Evolutionary conservation across 371 early-diverging fungal genomes (phyloP).

Genomic region (Mortierella sp.): DNA sequence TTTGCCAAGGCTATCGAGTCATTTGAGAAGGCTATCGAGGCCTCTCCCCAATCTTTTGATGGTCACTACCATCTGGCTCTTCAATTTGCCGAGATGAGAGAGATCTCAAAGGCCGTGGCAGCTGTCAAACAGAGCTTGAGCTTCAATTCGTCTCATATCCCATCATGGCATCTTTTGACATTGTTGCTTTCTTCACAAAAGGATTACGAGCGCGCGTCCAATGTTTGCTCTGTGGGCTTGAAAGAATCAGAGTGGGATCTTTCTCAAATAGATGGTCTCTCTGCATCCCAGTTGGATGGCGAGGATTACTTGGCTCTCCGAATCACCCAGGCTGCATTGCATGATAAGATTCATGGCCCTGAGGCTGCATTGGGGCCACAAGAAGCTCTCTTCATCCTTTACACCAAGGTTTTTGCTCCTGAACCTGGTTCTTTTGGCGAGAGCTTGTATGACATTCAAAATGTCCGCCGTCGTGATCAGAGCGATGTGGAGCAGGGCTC

Average conservation of each 20-base stretch:
- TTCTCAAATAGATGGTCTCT: constrained; percentile 26
- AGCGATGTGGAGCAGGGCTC: constrained; percentile 24
- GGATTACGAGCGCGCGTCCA: constrained; percentile 71
- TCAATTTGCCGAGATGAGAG: constrained; percentile 85
- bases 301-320: constrained; percentile 70
- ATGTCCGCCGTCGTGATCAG: constrained; percentile 45
- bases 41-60: constrained; percentile 64
- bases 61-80: constrained; percentile 84
- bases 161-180: constrained; percentile 92
- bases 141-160: constrained; percentile 70
- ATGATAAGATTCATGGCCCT: constrained; percentile 65
- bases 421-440: constrained; percentile 52
- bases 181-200: constrained; percentile 78
- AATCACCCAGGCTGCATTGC: constrained; percentile 68
- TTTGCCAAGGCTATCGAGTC: constrained; percentile 75
- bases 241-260: constrained; percentile 69
- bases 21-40: constrained; percentile 67
- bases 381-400: constrained; percentile 71
- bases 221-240: constrained; percentile 80
- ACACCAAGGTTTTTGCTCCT: constrained; percentile 68
- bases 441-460: constrained; percentile 45
- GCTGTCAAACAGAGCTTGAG: constrained; percentile 73
- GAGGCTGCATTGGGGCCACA: constrained; percentile 70
- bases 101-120: constrained; percentile 77
- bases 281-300: constrained; percentile 59